Conservation (phyloP, 2,329 filamentous ascomycete species). For the Fusarium praegraminearum region DNA sequence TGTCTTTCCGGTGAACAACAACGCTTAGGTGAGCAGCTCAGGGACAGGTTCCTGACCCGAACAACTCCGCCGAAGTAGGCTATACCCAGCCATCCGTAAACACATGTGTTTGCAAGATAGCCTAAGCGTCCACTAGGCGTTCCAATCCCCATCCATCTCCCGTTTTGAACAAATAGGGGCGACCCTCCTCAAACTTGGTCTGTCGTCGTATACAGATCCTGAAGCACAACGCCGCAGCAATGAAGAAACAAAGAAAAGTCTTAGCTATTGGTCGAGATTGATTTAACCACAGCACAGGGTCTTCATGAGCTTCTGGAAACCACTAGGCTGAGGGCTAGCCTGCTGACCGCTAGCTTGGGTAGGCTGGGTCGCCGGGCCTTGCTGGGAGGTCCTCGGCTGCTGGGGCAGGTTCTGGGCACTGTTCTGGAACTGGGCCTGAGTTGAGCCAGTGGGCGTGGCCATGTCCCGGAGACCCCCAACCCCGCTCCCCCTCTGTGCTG, state of each 20-base stretch:
- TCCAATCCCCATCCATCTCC: constrained; percentile 26
- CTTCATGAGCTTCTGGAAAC: constrained; percentile 94
- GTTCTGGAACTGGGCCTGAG: constrained; percentile 96
- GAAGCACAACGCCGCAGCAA: constrained; percentile 46
- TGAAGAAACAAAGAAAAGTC: constrained; percentile 49
- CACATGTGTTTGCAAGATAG: neutral
- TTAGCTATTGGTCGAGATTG: constrained; percentile 39
- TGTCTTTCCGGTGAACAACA: constrained; percentile 1
- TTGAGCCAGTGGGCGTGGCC: constrained; percentile 88
- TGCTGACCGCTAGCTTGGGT: constrained; percentile 67
- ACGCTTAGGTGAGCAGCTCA: constrained; percentile 8
- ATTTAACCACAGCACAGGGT: constrained; percentile 86
- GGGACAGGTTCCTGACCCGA: constrained; percentile 10
- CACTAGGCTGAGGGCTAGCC: constrained; percentile 79
- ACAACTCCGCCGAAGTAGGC: constrained; percentile 13
- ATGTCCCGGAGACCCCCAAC: constrained; percentile 79
- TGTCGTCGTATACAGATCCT: constrained; percentile 36
- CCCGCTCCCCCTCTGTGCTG: constrained; percentile 81
- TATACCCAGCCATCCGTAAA: constrained; percentile 8
- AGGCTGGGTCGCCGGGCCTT: constrained; percentile 68
- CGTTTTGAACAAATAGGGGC: constrained; percentile 1
- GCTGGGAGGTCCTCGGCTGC: constrained; percentile 71
- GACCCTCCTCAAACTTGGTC: constrained; percentile 29
- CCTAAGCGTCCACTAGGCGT: constrained; percentile 15
- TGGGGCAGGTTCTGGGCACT: constrained; percentile 88